Evolutionary conservation across 371 early-diverging fungal species (phyloP).

Genomic region (Nematocida sp.): DNA sequence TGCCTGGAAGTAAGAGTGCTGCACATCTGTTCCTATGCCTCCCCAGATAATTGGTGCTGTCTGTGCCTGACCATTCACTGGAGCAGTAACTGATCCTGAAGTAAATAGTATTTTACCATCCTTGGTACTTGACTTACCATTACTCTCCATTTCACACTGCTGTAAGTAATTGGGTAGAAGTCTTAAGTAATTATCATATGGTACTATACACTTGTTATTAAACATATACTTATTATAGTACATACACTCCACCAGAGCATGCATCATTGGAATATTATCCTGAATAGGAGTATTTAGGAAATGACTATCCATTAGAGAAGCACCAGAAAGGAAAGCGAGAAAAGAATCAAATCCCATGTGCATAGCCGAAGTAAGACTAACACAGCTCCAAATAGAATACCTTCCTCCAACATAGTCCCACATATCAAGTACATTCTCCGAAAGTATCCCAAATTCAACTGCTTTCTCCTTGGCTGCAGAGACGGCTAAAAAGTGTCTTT

Average conservation of each 20-base stretch:
- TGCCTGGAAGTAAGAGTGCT: constrained; percentile 97
- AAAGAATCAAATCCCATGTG: constrained; percentile 90
- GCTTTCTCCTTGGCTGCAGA: constrained; percentile 86
- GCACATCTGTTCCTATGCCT: constrained; percentile 95
- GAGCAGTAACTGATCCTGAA: neutral
- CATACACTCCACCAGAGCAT: constrained; percentile 85
- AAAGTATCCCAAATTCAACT: constrained; percentile 76
- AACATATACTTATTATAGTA: constrained; percentile 83
- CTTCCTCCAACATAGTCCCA: constrained; percentile 99
- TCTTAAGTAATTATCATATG: constrained; percentile 92
- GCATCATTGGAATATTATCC: constrained; percentile 79
- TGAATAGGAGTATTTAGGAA: constrained; percentile 76
- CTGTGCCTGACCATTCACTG: constrained; percentile 50
- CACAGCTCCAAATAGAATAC: constrained; percentile 96
- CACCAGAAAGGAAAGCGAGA: constrained; percentile 78
- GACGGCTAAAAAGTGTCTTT: constrained; percentile 91
- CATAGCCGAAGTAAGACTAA: constrained; percentile 86
- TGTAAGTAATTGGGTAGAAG: constrained; percentile 93
- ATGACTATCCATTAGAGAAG: constrained; percentile 87
- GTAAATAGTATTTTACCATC: constrained; percentile 10
- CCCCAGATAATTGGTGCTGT: constrained; percentile 97
- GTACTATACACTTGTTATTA: constrained; percentile 84
- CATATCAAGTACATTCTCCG: constrained; percentile 90
- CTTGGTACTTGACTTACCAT: constrained; percentile 80
- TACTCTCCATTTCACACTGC: constrained; percentile 96